These are phyloP conservation scores for Hericium alpestre DNA, from an alignment of 768 basidiomycete genomes.

Conservation along the genomic window DNA sequence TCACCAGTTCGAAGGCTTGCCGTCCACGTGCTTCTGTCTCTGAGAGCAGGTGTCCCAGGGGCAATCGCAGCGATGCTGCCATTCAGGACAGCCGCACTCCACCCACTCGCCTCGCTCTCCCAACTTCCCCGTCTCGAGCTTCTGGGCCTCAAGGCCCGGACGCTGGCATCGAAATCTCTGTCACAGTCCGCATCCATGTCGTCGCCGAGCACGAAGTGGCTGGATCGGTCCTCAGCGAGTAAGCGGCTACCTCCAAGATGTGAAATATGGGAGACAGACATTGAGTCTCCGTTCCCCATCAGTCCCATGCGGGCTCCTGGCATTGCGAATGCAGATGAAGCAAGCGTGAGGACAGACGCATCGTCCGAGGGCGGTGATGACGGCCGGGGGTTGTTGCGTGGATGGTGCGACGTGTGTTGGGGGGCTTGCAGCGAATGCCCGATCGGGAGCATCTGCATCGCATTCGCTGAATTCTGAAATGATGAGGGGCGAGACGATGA, in stretches of 20 bases:
- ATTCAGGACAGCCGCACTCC: slow-evolving; percentile 64
- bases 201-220: slow-evolving; percentile 53
- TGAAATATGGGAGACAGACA: slow-evolving; percentile 66
- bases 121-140: slow-evolving; percentile 83
- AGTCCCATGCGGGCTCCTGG: slow-evolving; percentile 43
- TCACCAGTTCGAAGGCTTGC: slow-evolving; percentile 10
- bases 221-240: slow-evolving; percentile 44
- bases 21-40: slow-evolving; percentile 7
- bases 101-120: slow-evolving; percentile 83
- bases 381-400: slow-evolving; percentile 90
- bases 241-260: slow-evolving; percentile 21
- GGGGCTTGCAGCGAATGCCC: slow-evolving; percentile 64
- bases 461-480: slow-evolving; percentile 5
- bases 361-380: slow-evolving; percentile 86
- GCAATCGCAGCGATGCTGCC: slow-evolving; percentile 28
- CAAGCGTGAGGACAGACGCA: slow-evolving; percentile 85
- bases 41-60: slow-evolving; percentile 1
- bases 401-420: slow-evolving; percentile 83
- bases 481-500: slow-evolving; percentile 35
- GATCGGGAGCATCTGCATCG: slow-evolving; percentile 16
- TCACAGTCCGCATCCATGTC: slow-evolving; percentile 19
- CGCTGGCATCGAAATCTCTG: slow-evolving; percentile 76
- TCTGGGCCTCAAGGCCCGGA: slow-evolving; percentile 79
- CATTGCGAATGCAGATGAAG: slow-evolving; percentile 82
- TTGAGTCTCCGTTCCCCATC: slow-evolving; percentile 23